Percentiles rank a stretch among this genome's conserved stretches.
These are phyloP conservation scores for Tricholoma furcatifolium DNA, from an alignment of 768 basidiomycete species.

Conservation along the genomic window DNA sequence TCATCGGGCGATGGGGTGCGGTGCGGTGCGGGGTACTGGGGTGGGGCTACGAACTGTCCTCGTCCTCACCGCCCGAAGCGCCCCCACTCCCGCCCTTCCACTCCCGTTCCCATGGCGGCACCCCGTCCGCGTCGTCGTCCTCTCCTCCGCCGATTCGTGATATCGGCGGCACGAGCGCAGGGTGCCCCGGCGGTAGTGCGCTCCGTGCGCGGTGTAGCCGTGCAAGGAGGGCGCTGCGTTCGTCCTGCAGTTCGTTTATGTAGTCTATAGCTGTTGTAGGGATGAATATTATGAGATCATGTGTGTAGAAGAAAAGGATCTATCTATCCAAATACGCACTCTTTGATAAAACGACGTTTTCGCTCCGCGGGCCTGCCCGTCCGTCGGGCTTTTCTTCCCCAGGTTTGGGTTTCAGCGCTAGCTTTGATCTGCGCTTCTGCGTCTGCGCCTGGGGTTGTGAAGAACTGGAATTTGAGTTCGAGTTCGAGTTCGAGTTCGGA, in stretches of 20 bases:
- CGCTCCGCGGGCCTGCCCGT: constrained; percentile 85
- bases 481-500: constrained; percentile 10
- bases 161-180: constrained; percentile 38
- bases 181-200: constrained; percentile 60
- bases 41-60: constrained; percentile 23
- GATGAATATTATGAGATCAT: background rate
- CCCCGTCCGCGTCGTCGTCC: constrained; percentile 5
- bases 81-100: constrained; percentile 77
- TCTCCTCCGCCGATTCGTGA: constrained; percentile 14
- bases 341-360: constrained; percentile 85
- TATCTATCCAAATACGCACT: no score
- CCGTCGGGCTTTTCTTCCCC: constrained; percentile 70
- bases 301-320: no score
- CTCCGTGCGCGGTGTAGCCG: constrained; percentile 62
- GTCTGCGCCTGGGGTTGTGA: no score
- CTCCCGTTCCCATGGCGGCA: constrained; percentile 74
- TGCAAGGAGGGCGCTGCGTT: constrained; percentile 53
- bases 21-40: background rate
- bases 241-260: constrained; percentile 61
- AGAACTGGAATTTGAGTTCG: constrained; percentile 18
- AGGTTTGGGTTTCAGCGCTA: constrained; percentile 37
- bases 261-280: constrained; percentile 76
- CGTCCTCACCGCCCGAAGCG: constrained; percentile 42
- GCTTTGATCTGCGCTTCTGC: constrained; percentile 47
- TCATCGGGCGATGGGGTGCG: no score